A percentile compares a stretch with the other conserved stretches of the same genome.
Conservation (phyloP, 768 basidiomycete genomes). For the Lentinula lateritia region DNA sequence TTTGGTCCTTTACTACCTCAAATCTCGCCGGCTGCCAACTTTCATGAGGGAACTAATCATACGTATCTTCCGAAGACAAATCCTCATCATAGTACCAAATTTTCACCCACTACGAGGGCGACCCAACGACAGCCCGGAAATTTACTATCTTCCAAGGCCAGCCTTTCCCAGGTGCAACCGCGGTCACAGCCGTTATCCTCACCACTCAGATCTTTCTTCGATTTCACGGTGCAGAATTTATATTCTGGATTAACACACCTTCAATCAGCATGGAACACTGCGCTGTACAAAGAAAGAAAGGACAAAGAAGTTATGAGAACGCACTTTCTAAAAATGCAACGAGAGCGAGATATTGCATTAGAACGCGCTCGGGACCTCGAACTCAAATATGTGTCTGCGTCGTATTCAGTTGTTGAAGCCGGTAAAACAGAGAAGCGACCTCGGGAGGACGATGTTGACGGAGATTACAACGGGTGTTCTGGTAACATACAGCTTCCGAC, state of each 20-base stretch:
- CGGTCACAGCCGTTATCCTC: neutral
- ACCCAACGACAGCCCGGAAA: neutral
- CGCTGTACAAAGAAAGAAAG: neutral
- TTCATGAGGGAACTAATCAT: neutral
- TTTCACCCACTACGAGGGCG: neutral
- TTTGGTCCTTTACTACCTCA: neutral
- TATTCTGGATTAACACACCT: conserved; percentile 4
- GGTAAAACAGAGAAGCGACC: neutral
- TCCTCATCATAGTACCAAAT: neutral
- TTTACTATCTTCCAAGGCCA: neutral
- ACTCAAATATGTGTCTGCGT: neutral
- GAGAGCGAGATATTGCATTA: conserved; percentile 4
- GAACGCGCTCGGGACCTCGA: neutral
- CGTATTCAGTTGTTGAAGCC: neutral
- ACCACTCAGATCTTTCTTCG: neutral
- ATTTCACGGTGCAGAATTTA: neutral
- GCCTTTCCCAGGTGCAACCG: neutral
- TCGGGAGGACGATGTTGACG: neutral
- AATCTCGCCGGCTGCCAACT: neutral
- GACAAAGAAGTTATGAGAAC: neutral
- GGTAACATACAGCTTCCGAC: neutral
- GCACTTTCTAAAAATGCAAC: neutral
- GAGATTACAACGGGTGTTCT: neutral
- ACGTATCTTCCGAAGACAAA: neutral
- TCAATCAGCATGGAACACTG: neutral